Evolutionary conservation across 208 protist species (phyloP).

Genomic region (Spongospora subterranea): DNA sequence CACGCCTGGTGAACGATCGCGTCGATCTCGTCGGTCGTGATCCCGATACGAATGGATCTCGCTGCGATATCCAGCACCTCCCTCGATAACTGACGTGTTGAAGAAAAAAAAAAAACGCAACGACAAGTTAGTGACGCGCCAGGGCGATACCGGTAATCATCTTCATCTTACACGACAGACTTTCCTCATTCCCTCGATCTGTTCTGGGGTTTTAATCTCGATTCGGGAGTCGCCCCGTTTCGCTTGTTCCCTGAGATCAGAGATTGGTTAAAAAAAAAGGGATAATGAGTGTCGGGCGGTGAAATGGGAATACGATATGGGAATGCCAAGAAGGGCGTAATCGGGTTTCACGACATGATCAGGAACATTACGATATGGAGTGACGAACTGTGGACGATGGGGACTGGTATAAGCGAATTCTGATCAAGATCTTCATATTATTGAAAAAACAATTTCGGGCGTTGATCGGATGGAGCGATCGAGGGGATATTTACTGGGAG

Average conservation of each 20-base stretch:
- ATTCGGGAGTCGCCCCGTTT: constrained; percentile 73
- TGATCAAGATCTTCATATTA: not conserved
- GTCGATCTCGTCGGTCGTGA: constrained; percentile 97
- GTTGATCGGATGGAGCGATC: constrained; percentile 1
- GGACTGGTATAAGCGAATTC: constrained; percentile 64
- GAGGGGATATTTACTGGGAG: not conserved
- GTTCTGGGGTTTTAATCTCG: constrained; percentile 75
- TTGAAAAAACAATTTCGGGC: too few relatives aligned
- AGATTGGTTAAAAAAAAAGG: too few relatives aligned
- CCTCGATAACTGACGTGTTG: constrained; percentile 73
- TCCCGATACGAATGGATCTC: constrained; percentile 82
- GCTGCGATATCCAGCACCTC: constrained; percentile 93
- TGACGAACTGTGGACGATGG: constrained; percentile 64
- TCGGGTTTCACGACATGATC: constrained; percentile 60
- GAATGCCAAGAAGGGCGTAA: constrained; percentile 56
- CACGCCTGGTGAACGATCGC: constrained; percentile 86
- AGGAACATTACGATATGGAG: constrained; percentile 63
- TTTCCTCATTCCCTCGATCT: constrained; percentile 85
- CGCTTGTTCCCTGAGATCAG: not conserved
- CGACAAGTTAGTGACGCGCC: not conserved
- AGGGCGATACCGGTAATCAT: not conserved
- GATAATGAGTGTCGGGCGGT: not conserved
- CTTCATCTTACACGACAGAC: constrained; percentile 73
- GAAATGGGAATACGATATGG: not conserved
- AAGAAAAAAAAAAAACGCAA: not conserved